Evolutionary conservation across 75 land plant genomes (phyloP).

Genomic region (Selaginella moellendorffii): DNA sequence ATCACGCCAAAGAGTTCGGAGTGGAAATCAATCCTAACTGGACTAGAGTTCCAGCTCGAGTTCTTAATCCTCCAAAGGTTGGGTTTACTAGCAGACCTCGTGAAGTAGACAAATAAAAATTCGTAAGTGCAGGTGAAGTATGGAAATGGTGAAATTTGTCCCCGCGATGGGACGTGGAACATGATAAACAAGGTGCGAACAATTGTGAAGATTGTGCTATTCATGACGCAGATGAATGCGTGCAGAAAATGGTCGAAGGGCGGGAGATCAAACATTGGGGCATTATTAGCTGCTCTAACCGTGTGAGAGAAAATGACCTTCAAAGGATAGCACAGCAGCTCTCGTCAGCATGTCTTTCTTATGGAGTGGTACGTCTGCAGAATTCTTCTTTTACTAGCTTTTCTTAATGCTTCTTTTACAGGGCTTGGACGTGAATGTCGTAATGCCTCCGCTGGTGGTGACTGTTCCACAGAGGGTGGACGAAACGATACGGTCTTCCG

Average conservation of each 20-base stretch:
- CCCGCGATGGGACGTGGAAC: conserved; percentile 11
- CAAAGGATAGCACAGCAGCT: background rate
- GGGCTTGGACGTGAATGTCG: background rate
- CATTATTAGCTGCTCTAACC: conserved; percentile 9
- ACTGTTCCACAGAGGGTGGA: background rate
- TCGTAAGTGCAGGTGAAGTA: background rate
- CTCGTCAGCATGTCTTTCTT: conserved; percentile 1
- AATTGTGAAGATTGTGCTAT: background rate
- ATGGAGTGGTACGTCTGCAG: conserved; percentile 15
- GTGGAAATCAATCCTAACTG: conserved; percentile 8
- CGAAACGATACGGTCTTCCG: background rate
- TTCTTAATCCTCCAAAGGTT: conserved; percentile 18
- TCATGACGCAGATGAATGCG: background rate
- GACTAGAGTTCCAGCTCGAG: conserved; percentile 13
- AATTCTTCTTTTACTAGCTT: background rate
- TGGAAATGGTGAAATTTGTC: background rate
- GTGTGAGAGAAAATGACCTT: background rate
- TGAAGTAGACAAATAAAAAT: too few relatives aligned
- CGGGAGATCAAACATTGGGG: conserved; percentile 4
- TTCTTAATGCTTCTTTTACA: background rate
- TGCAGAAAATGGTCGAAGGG: conserved; percentile 13
- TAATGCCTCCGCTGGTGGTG: background rate
- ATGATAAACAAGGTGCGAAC: conserved; percentile 8
- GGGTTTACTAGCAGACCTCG: background rate
- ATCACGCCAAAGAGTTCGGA: conserved; percentile 14